Evolutionary conservation across 1,284 basidiomycete genomes (phyloP), one percentile per base, ranked within the genome.

Genomic region (Papiliotrema nemorosa): DNA sequence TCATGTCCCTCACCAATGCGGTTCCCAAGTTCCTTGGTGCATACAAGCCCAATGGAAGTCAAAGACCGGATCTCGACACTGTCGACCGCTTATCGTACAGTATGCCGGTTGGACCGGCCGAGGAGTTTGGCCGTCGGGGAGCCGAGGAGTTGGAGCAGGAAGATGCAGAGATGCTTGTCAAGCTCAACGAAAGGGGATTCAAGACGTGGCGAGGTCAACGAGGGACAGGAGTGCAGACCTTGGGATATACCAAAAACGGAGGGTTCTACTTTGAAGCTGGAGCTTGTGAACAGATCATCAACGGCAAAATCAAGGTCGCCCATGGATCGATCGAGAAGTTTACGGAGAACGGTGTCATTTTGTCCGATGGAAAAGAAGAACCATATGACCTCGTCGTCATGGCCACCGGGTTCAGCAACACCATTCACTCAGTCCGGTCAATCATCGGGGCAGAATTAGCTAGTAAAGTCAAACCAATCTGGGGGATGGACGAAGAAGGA

Each of bases 311-410:
- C 58, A 61, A 63, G 49, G 63, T 69, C 39, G 56, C 62, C 38
- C 59, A 58, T 24, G 67, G 67, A 12, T 57, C n/a, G 20, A 53
- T 67, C 16, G 67, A 62, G 24, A 43, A 41, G 13, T 66, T 66
- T 51, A 59, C 56, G 3, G 40, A 47, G 25, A 59, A 65, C 53
- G 55, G 50, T 37, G 61, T 64, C 42, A 36, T 64, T 3, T 53
- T 66, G 12, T 34, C 16, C 22, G 64, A 57, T 10, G 61, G 46
- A 1, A 49, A 61, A 6, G 80, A 80, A 54, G 60, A 84, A 25
- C 70, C 81, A 12, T 84, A 82, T 13, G 86, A 88, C 63, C 78
- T 85, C 6, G 78, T 88, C 25, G 58, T 88, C 14, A 81, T 83
- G 66, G 81, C 82, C 3, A 85, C 83, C 9, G 84, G 84, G 78